These are phyloP conservation scores for Leccinum imitatum DNA, from an alignment of 768 basidiomycete genomes.

Conservation along the genomic window DNA sequence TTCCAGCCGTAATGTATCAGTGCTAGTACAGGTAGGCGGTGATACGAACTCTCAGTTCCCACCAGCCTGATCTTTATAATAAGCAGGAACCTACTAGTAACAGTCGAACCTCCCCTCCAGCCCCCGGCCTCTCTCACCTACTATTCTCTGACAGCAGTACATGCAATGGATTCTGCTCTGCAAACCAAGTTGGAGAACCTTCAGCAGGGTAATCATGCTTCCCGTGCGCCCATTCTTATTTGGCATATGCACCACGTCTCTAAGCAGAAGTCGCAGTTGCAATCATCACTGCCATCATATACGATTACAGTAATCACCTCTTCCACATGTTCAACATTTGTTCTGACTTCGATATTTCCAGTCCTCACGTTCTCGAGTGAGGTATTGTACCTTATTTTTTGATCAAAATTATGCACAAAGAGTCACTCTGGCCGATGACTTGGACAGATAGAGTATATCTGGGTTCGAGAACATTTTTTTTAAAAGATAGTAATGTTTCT, in stretches of 20 bases:
- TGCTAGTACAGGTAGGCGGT: neutral
- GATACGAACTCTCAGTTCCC: too few relatives aligned
- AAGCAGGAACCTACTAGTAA: neutral
- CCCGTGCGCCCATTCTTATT: neutral
- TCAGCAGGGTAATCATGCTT: accelerated
- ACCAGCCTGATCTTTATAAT: neutral
- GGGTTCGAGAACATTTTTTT: neutral
- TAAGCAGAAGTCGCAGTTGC: neutral
- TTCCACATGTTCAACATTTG: neutral
- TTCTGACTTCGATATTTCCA: neutral
- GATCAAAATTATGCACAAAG: too few relatives aligned
- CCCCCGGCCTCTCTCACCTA: too few relatives aligned
- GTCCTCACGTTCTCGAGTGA: neutral
- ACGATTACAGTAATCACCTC: neutral
- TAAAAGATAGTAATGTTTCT: neutral
- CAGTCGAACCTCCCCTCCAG: too few relatives aligned
- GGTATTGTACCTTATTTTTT: neutral
- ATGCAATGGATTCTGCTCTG: neutral
- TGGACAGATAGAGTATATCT: neutral
- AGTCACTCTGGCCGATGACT: neutral
- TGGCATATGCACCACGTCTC: neutral
- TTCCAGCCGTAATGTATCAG: too few relatives aligned
- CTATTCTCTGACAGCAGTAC: neutral
- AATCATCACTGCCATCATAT: neutral
- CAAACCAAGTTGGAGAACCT: neutral